Base-by-base conservation (phyloP, 2,329 filamentous ascomycete genomes). In the Fusarium sororula region DNA sequence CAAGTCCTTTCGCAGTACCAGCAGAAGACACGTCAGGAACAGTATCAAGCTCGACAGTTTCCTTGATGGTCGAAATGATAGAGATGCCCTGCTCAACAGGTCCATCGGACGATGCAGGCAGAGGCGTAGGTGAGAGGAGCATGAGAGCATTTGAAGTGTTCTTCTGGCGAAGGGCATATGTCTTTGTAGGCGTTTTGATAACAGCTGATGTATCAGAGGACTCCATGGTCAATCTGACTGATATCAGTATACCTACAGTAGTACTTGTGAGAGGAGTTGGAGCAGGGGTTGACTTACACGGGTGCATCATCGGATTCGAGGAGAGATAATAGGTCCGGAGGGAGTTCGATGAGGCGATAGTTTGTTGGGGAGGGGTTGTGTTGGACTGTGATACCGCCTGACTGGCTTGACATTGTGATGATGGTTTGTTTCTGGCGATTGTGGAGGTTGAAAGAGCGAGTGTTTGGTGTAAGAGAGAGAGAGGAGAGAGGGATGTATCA, bases 71-170 rank as follows among this genome's bases (percentile, higher is more conserved):
- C 14, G 88, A 84, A 26, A 92, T 83, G 15, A 86, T 83, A 45
- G 82, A 83, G 5, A 92, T 73, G 17, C 84, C 83, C 4, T 80
- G 73, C 37, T 81, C 78, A 13, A 81, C 26, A 13, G 51, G 70
- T 22, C 66, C 62, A 32, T 65, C 69, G 6, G 55, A 56, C 22
- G 63, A 37, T 14, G 11, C 5, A 38, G 63, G 39, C 28, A 35
- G 44, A 9, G 75, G 51, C 18, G 57, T 64, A 18, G 18, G 66
- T 24, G 53, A 79, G 38, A 92, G 82, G 7, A 92, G 79, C 75
- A 91, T 87, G 53, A 92, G 84, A n/a, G 88, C 87, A 78, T 92
- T 92, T 51, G 90, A 92, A 0, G 90, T 91, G 79, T 91, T 92
- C 79, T 92, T 92, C 77, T 92, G 90, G 37, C 88, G 88, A 53